These are phyloP conservation scores for Pseudopithomyces maydicus DNA, from an alignment of 2,329 filamentous ascomycete genomes.

Conservation along the genomic window DNA sequence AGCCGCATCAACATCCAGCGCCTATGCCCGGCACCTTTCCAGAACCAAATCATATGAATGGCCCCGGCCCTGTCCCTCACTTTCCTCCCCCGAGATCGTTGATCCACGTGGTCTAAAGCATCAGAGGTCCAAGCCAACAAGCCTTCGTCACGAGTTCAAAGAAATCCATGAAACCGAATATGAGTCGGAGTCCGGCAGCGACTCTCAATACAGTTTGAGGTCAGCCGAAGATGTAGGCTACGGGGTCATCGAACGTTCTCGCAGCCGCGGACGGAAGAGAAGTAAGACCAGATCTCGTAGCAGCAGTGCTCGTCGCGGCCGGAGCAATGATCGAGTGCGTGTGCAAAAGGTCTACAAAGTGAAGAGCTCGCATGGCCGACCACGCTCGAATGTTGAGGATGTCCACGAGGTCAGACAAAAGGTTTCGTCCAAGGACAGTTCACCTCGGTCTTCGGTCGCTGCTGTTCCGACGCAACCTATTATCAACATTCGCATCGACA, in stretches of 20 bases:
- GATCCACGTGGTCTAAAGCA: background rate
- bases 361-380: conserved; percentile 16
- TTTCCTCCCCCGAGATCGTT: background rate
- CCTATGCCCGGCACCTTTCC: background rate
- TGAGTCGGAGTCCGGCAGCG: conserved; percentile 19
- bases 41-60: background rate
- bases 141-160: conserved; percentile 1
- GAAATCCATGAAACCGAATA: conserved; percentile 14
- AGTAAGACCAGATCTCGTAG: conserved; percentile 7
- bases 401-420: conserved; percentile 25
- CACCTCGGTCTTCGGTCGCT: conserved; percentile 21
- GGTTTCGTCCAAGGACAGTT: conserved; percentile 18
- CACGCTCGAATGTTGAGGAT: conserved; percentile 18
- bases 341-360: conserved; percentile 12
- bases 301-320: background rate
- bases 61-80: background rate
- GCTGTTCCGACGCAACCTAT: conserved; percentile 15
- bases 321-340: conserved; percentile 18
- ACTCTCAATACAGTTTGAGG: conserved; percentile 11
- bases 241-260: conserved; percentile 18
- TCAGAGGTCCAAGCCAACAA: conserved; percentile 9
- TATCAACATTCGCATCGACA: conserved; percentile 26
- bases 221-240: conserved; percentile 30
- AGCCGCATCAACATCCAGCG: background rate
- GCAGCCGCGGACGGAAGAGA: conserved; percentile 12